Base-by-base conservation (phyloP, 768 basidiomycete species). In the Auricularia heimuer region DNA sequence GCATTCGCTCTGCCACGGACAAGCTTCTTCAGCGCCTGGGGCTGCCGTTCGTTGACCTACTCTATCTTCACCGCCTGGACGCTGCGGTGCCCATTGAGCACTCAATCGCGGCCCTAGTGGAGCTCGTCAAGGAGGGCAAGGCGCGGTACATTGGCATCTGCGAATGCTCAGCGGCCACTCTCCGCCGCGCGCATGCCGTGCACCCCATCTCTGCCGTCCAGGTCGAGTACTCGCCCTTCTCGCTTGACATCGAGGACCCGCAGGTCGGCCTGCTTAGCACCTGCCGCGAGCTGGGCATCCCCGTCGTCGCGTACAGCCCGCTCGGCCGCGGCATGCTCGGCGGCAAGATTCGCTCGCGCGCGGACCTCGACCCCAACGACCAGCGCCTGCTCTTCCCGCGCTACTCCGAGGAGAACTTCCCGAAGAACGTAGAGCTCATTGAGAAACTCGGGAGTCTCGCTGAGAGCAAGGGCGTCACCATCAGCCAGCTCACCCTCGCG, bases 71-170 rank as follows among this genome's bases (percentile, higher is more conserved):
- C 68, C 66, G 70, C n/a, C 42, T 68, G 42, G 71, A 71, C 65
- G 29, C 44, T 8, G 68, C 65, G 12, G 65, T 63, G 3, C 71
- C 71, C 12, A 70, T 72, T 60, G 71, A 72, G 61, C 51, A 66
- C n/a, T 66, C 66, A 63, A 21, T 56, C 68, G 29, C 24, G 35
- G 14, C 70, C 65, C n/a, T 66, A 69, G 67, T 60, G 56, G 61
- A 70, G 51, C 63, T 68, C 58, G 69, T 68, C 62, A 79, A 82
- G 82, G 68, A 42, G 66, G 82, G 81, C 0, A 83, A 81, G 70
- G 77, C 82, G 62, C 79, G 78, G 63, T 78, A 82, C 70, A 68
- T 85, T 10, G 83, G 85, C 0, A 77, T 85, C 58, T 84, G 81
- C 24, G 84, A 85, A 69, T 73, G 77, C 64, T 81, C 81, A 2